Conservation (phyloP, 2,329 filamentous ascomycete genomes). For the Neonectria coccinea region DNA sequence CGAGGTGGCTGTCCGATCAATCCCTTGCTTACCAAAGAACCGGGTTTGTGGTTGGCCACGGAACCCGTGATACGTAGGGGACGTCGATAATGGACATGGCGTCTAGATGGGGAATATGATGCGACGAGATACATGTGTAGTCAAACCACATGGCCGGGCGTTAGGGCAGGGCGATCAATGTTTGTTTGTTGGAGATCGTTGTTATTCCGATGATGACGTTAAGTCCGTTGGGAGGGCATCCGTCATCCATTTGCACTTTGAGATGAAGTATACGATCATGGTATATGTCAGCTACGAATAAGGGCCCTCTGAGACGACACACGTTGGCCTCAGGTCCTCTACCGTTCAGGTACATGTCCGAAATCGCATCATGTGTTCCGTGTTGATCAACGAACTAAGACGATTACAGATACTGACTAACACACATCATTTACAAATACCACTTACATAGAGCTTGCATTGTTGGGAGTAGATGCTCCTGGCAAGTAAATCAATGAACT, state of each 20-base stretch:
- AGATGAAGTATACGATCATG: not conserved
- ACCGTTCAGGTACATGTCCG: not conserved
- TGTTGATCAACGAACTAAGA: not conserved
- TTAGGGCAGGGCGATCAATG: not conserved
- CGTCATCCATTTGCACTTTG: not conserved
- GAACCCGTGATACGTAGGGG: not conserved
- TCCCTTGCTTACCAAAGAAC: not conserved
- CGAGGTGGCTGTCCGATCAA: not conserved
- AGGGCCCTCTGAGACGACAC: not conserved
- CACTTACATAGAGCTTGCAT: not conserved
- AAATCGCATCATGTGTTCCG: too few relatives aligned
- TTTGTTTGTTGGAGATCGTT: not conserved
- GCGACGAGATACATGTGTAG: not conserved
- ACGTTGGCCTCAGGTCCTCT: not conserved
- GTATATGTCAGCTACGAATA: not conserved
- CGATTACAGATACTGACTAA: not conserved
- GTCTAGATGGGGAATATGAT: not conserved
- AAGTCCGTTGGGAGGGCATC: not conserved
- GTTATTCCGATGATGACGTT: not conserved
- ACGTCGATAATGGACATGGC: not conserved
- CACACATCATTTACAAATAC: not conserved
- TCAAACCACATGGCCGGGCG: not conserved
- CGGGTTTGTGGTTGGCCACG: slow-evolving; percentile 1
- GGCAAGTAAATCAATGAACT: not conserved
- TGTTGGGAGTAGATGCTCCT: not conserved